Evolutionary conservation across 108 stramenopile species (phyloP), one percentile per base, ranked within the genome.

Genomic region (Skeletonema menzelii): DNA sequence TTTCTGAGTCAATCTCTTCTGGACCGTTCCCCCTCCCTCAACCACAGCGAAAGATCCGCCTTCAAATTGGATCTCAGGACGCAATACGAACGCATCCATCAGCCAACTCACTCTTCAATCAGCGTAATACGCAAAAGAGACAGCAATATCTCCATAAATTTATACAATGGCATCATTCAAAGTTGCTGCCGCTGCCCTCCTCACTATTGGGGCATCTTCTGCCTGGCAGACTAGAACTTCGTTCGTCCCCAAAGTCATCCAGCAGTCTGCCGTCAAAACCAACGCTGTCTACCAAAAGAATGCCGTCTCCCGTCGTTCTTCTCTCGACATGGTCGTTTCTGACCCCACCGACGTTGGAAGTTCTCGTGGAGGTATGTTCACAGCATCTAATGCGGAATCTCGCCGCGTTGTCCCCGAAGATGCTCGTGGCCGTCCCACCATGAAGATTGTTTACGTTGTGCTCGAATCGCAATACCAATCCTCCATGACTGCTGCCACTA

Each of bases 371-470:
- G 94, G 91, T 37, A 87, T 88, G 87, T 95, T 95, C 79, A 95
- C 94, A 26, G 89, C 89, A 66, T 86, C 91, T 73, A 95, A 91
- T 73, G 82, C 94, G 26, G 97, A 97, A 67, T 86, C 69, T 64
- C 91, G 96, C 57, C 93, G 97, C 20, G 82, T 97, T 63, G 87
- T 93, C 38, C 96, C 96, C 22, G 95, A 94, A 64, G 82, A 91
- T 63, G 77, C 73, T 12, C 82, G 82, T 58, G 94, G 80, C 10
- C 85, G 89, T 49, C 88, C 92, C 26, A 77, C 77, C 53, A 88
- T 90, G 93, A 94, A 97, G 88, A 87, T 97, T 31, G 96, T 97
- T n/a, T 98, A 98, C 82, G 97, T 98, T 8, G 97, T 98, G 14
- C 92, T 98, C 37, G 97, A 98, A 86, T 91, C 89, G 22, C 97